Base-by-base conservation (phyloP, 345 rosid genomes). In the Kernera saxatilis region DNA sequence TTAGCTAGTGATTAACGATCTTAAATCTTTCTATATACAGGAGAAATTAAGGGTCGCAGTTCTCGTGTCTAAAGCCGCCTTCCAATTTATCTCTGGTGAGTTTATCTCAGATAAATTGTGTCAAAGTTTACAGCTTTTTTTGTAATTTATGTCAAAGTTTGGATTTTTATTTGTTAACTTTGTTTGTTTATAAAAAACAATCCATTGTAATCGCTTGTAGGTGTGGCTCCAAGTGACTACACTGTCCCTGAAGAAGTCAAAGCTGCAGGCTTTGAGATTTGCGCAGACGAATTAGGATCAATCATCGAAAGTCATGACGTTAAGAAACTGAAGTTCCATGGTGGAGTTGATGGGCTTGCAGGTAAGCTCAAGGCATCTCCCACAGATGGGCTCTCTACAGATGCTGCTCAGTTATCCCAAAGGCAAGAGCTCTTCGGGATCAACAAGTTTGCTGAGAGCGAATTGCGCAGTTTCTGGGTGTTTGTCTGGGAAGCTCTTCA, bases 401-500 rank as follows among this genome's bases (percentile, higher is more conserved):
- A 83, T 13, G 25, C 58, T 3, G 76, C 17, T 52, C 55, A 64
- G 52, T 75, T 93, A 57, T 72, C 66, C 14, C 77, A 67, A 41
- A 80, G 98, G 70, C 90, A 87, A 85, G 87, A 86, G 62, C 70
- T 90, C 19, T 88, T 71, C 27, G 98, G 97, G 11, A 83, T 90
- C 79, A 93, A 93, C 65, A 87, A 81, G 77, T 93, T 93, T 76
- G 93, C 96, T 1, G 97, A 88, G 77, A 75, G 79, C 14, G 89
- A 84, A 69, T 37, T 79, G 32, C 77, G 80, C 23, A 79, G 90
- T 63, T 93, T 90, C 82, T 86, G 88, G 97, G 62, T 88, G 21
- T 93, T 82, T 69, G 93, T 93, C 3, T 93, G 96, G 96, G 98
- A 93, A 83, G 98, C 98, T 43, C 87, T 93, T 60, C 96, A 90